Evolutionary conservation across 345 rosid species (phyloP).

Genomic region (Draba incana): DNA sequence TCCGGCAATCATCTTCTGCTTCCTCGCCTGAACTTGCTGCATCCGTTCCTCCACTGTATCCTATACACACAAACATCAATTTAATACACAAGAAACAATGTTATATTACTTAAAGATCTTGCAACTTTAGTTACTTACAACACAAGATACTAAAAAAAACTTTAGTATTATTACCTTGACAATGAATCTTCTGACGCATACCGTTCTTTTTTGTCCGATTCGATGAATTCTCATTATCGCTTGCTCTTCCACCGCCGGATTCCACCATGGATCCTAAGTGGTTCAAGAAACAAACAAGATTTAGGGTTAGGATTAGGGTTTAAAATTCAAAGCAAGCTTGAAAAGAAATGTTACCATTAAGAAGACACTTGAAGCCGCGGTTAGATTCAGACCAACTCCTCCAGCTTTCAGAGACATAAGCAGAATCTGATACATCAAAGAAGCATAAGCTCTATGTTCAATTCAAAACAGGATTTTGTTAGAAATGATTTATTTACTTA

Average conservation of each 20-base stretch:
- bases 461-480: not conserved
- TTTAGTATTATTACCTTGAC: constrained; percentile 46
- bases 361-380: constrained; percentile 71
- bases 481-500: constrained; percentile 30
- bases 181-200: constrained; percentile 56
- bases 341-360: constrained; percentile 48
- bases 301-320: too few species aligned
- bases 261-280: constrained; percentile 78
- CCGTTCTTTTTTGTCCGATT: constrained; percentile 63
- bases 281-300: not conserved
- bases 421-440: constrained; percentile 47
- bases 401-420: constrained; percentile 72
- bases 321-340: not conserved
- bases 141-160: not conserved
- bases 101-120: not conserved
- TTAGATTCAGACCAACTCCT: constrained; percentile 71
- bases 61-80: constrained; percentile 34
- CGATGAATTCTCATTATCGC: constrained; percentile 72
- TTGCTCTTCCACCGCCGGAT: constrained; percentile 74
- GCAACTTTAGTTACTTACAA: not conserved
- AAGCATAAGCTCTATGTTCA: constrained; percentile 17
- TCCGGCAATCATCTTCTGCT: constrained; percentile 67
- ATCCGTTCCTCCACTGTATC: constrained; percentile 60
- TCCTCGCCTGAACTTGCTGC: constrained; percentile 73
- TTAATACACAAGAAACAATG: not conserved